Evolutionary conservation across 192 early-diverging fungal species (phyloP).

Genomic region (Rhizoclosmatium globosum): DNA sequence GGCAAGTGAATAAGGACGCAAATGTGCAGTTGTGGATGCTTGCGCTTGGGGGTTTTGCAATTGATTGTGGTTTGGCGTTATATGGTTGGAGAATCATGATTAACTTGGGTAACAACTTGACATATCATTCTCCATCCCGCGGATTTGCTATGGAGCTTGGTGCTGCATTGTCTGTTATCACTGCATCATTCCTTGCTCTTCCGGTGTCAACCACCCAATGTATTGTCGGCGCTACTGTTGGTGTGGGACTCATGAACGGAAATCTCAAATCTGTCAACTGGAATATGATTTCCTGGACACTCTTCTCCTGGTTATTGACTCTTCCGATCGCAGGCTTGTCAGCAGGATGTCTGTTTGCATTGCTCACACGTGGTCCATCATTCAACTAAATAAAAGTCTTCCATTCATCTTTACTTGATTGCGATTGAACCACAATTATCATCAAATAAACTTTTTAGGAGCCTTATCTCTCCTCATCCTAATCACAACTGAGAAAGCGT

Average conservation of each 20-base stretch:
- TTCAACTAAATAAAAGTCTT: background rate
- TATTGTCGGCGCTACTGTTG: constrained; percentile 78
- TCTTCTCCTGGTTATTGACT: constrained; percentile 81
- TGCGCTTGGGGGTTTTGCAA: constrained; percentile 75
- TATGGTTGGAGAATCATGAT: constrained; percentile 82
- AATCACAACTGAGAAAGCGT: constrained; percentile 33
- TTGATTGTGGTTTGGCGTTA: constrained; percentile 77
- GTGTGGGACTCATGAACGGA: constrained; percentile 79
- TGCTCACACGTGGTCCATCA: constrained; percentile 46
- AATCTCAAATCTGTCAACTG: constrained; percentile 76
- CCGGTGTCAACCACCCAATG: constrained; percentile 89
- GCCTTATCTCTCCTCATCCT: constrained; percentile 26
- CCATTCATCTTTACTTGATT: no score
- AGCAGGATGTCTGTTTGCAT: constrained; percentile 73
- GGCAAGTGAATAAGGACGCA: constrained; percentile 59
- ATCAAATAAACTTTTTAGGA: constrained; percentile 40
- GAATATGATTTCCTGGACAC: constrained; percentile 76
- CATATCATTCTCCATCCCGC: constrained; percentile 82
- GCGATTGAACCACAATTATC: no score
- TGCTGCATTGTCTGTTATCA: constrained; percentile 79
- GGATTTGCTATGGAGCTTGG: constrained; percentile 85
- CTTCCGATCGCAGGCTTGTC: constrained; percentile 74
- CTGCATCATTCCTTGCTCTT: constrained; percentile 78
- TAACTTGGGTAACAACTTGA: constrained; percentile 83
- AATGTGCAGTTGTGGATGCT: constrained; percentile 81